Conservation (phyloP, 2,329 filamentous ascomycete species). For the Chaetomium sp. region DNA sequence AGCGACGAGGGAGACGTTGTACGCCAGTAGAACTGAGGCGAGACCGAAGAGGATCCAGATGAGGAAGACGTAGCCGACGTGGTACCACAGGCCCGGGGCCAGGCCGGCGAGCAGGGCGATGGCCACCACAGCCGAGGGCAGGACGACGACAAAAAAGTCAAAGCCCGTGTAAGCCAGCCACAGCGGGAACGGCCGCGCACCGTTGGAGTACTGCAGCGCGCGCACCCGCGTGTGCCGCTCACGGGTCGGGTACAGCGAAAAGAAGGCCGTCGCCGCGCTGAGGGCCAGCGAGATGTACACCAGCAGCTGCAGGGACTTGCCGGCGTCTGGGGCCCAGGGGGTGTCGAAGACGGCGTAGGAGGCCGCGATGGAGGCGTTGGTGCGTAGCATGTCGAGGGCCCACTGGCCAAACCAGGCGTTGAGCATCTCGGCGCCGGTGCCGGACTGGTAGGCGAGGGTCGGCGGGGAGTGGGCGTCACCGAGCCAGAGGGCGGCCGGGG, state of each 20-base stretch:
- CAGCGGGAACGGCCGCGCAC: constrained; percentile 71
- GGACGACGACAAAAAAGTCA: constrained; percentile 64
- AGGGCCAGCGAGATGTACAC: constrained; percentile 77
- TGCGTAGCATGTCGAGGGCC: constrained; percentile 57
- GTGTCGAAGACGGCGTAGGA: constrained; percentile 70
- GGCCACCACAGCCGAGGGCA: constrained; percentile 59
- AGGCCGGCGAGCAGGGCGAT: constrained; percentile 62
- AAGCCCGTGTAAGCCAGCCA: constrained; percentile 81
- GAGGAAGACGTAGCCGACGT: constrained; percentile 73
- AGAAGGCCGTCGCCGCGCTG: constrained; percentile 75
- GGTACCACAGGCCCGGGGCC: constrained; percentile 61
- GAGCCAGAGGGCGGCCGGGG: constrained; percentile 75
- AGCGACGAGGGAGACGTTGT: constrained; percentile 74
- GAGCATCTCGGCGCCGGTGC: constrained; percentile 50
- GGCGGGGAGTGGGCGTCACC: constrained; percentile 53
- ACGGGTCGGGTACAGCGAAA: constrained; percentile 80
- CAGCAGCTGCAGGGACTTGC: constrained; percentile 70
- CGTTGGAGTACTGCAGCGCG: constrained; percentile 85
- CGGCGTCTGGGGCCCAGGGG: constrained; percentile 62
- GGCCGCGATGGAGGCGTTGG: constrained; percentile 62
- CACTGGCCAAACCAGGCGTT: constrained; percentile 60
- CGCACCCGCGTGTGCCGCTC: constrained; percentile 75
- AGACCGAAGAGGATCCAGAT: constrained; percentile 77
- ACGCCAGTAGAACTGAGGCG: constrained; percentile 67
- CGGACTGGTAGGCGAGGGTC: constrained; percentile 61